Conservation (phyloP, 805 yeast species). For the Myxozyma melibiosi region DNA sequence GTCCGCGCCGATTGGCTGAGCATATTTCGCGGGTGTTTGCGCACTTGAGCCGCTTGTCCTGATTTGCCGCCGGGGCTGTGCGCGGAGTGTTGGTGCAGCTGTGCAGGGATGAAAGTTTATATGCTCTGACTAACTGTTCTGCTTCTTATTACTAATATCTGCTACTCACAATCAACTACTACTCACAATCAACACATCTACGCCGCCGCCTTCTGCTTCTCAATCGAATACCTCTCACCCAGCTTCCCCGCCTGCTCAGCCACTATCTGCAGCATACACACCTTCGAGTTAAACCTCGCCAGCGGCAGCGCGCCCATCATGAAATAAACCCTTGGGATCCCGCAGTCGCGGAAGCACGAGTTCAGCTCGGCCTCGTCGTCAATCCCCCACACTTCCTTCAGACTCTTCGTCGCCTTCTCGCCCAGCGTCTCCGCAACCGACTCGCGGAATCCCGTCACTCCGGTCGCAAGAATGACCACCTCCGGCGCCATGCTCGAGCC, state of each 20-base stretch:
- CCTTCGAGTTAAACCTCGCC: slow-evolving; percentile 46
- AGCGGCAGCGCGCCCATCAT: slow-evolving; percentile 50
- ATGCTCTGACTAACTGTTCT: background rate
- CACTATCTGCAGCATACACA: slow-evolving; percentile 47
- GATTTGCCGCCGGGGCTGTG: background rate
- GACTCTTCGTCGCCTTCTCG: slow-evolving; percentile 42
- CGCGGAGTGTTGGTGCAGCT: background rate
- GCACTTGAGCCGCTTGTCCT: background rate
- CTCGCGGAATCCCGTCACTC: slow-evolving; percentile 49
- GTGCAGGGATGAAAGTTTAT: background rate
- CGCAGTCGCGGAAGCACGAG: slow-evolving; percentile 46
- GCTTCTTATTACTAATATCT: background rate
- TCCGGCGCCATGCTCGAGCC: slow-evolving; percentile 45
- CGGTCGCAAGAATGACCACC: slow-evolving; percentile 50
- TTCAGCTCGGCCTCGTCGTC: slow-evolving; percentile 49
- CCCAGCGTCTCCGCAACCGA: slow-evolving; percentile 48
- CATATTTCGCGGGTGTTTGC: background rate
- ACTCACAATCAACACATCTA: too few species aligned
- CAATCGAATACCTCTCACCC: too few species aligned
- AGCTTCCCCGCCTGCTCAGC: slow-evolving; percentile 39
- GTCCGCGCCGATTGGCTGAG: slow-evolving; percentile 16
- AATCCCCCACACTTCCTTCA: slow-evolving; percentile 47
- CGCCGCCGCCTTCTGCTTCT: too few species aligned
- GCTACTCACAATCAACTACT: too few species aligned
- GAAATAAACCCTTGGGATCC: slow-evolving; percentile 48